Conservation (phyloP, 2,329 filamentous ascomycete genomes). For the Fusarium albidum region DNA sequence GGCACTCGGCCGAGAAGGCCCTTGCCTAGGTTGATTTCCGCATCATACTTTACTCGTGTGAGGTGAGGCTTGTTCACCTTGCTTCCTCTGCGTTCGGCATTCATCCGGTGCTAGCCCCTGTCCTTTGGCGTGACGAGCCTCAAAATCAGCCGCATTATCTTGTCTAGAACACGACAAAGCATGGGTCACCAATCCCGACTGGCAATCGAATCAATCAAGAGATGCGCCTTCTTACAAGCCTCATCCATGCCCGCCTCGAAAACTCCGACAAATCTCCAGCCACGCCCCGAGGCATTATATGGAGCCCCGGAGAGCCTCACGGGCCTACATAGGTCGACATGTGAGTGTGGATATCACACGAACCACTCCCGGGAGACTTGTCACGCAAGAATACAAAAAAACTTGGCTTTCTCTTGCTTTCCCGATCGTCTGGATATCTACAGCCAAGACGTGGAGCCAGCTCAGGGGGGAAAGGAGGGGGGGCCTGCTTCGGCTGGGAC, state of each 20-base stretch:
- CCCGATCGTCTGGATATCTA: slow-evolving; percentile 21
- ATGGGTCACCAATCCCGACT: slow-evolving; percentile 10
- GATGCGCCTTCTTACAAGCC: background rate
- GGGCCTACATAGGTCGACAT: slow-evolving; percentile 17
- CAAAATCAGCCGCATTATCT: slow-evolving; percentile 20
- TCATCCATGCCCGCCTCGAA: slow-evolving; percentile 13
- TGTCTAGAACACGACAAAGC: background rate
- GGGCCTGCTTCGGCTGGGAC: slow-evolving; percentile 8
- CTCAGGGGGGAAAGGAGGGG: too few species aligned
- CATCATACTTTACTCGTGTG: slow-evolving; percentile 6
- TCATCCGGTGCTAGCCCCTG: slow-evolving; percentile 10
- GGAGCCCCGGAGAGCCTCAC: slow-evolving; percentile 8
- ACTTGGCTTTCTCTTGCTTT: slow-evolving; percentile 10
- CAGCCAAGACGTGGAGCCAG: slow-evolving; percentile 23
- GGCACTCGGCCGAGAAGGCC: slow-evolving; percentile 22
- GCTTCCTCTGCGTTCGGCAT: slow-evolving; percentile 15
- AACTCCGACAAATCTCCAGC: slow-evolving; percentile 35
- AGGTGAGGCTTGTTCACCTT: slow-evolving; percentile 6
- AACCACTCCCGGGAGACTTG: slow-evolving; percentile 18
- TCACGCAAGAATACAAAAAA: slow-evolving; percentile 23
- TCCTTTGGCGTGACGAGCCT: slow-evolving; percentile 15
- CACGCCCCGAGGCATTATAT: slow-evolving; percentile 22
- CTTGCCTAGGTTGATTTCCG: slow-evolving; percentile 1
- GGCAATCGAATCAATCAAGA: background rate
- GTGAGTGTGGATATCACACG: slow-evolving; percentile 27